Conservation (phyloP, 768 basidiomycete genomes). For the Phlebiopsis gigantea region DNA sequence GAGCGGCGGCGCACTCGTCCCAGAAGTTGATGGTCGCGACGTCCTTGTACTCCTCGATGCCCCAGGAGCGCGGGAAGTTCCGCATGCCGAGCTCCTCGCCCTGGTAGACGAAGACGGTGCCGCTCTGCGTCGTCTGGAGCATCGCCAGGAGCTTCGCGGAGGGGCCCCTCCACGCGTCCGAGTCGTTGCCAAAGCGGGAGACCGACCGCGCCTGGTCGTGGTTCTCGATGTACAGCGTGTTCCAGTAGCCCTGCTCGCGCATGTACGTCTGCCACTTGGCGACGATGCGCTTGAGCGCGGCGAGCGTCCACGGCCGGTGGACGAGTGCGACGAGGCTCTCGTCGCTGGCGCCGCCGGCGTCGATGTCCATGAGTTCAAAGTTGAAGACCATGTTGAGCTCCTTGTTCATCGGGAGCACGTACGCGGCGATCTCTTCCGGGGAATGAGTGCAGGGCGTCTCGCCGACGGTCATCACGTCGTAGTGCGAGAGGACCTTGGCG, state of each 20-base stretch:
- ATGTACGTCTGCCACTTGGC: conserved; percentile 52
- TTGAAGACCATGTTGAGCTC: conserved; percentile 65
- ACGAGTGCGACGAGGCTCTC: conserved; percentile 34
- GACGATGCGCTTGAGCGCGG: conserved; percentile 42
- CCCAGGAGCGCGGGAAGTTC: conserved; percentile 60
- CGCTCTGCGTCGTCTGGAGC: conserved; percentile 54
- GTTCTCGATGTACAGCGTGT: conserved; percentile 67
- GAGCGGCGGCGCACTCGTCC: conserved; percentile 37
- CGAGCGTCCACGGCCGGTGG: conserved; percentile 43
- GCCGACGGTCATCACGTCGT: conserved; percentile 61
- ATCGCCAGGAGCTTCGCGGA: conserved; percentile 64
- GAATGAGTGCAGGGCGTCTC: conserved; percentile 58
- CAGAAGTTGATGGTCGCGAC: conserved; percentile 58
- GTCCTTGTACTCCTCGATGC: conserved; percentile 70
- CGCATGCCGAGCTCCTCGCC: conserved; percentile 69
- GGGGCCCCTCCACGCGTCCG: conserved; percentile 44
- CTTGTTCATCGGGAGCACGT: conserved; percentile 51
- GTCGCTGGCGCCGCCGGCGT: conserved; percentile 32
- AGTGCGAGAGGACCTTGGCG: conserved; percentile 49
- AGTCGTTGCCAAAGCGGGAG: conserved; percentile 63
- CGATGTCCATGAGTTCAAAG: conserved; percentile 59
- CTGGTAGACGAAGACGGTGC: conserved; percentile 71
- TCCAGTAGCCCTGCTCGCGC: conserved; percentile 61
- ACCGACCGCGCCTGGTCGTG: conserved; percentile 64
- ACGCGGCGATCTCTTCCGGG: conserved; percentile 44